Evolutionary conservation across 768 basidiomycete genomes (phyloP), one percentile per base, ranked within the genome.

Genomic region (Boletus rufocinnamomeus): DNA sequence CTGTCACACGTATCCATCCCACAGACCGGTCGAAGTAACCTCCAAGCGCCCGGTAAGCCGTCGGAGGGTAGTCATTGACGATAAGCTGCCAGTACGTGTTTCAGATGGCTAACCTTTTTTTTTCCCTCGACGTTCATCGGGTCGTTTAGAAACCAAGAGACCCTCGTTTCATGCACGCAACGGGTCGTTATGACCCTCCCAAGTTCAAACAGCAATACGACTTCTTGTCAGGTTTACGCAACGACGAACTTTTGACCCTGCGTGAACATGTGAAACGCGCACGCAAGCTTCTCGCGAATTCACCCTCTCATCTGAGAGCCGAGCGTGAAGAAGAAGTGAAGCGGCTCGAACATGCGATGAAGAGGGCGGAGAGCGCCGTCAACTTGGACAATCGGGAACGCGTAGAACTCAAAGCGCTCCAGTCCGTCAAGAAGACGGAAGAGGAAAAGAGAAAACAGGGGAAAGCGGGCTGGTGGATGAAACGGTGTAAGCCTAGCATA

Each of bases 21-120:
- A 30, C 51, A 95, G 95, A 2, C 95, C 95, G 1, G 80, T 77
- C 34, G 93, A 93, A 64, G 78, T 91, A 52, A 88, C 89, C 17
- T 93, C 94, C 0, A 97, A 95, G 72, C 83, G 82, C 64, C 92
- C 91, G 2, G 91, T 95, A 17, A 84, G 87, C 7, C 84, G 95
- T 23, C 80, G 80, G 53, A 77, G 93, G 56, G 78, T 77, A 11
- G 86, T 90, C 0, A 81, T 94, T 5, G 88, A 93, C 63, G 79
- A 84, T 16, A 79, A 82, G 40, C 82, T 85, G 60, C 68, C 80
- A 44, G 93, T 91, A 67, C 57, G 88, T 51, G 51, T 44, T 43
- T 58, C 55, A 41, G 5, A 17, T 41, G 21, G 23, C 30, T 45
- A 43, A 27, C 48, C 45, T 57, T 64, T 7, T 60, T 47, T 57